Base-by-base conservation (phyloP, 2,329 filamentous ascomycete genomes). In the Mollisia scopiformis region DNA sequence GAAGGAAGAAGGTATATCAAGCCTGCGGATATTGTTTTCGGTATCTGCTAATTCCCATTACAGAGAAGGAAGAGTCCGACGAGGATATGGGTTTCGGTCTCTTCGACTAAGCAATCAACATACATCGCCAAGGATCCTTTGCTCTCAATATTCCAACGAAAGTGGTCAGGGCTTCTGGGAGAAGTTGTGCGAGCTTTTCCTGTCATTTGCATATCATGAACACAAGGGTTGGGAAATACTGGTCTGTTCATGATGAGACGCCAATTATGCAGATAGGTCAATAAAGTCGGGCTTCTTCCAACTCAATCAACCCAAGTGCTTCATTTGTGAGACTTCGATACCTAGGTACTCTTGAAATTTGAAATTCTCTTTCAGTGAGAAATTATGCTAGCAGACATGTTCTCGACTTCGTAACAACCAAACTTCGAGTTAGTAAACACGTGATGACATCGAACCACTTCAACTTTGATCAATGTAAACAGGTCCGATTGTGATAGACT, bases 1-100 rank as follows among this genome's bases (percentile, higher is more conserved):
- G 76, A 86, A 89, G 76, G 85, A 87, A 80, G 91, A 95, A 87
- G 87, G 92, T 94, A 91, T 84, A 91, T 80, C 86, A 84, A 78
- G 11, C 31, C 23, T 30, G 1, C 25, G 21, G 1, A 11, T 2
- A 11, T 2, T 30, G 6, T 1, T 41, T 55, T 43, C 25, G 19
- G 31, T 25, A 13, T 23, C 64, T 70, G 69, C 68, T 74, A 68
- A 72, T 41, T 47, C 35, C 63, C 58, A 55, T 33, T 65, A 65
- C 74, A 83, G 82, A 84, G 78, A 84, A 88, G 80, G 84, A 87
- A 80, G 82, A 88, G 83, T 88, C 87, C 79, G 87, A 89, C 80
- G 88, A 89, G 79, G 88, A 89, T 77, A 89, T 89, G 87, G 87
- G 87, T 74, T 89, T 90, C 83, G 88, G 87, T 85, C 87, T 90